Evolutionary conservation across 2,329 filamentous ascomycete genomes (phyloP), one percentile per base, ranked within the genome.

Genomic region (Diaporthe sp.): DNA sequence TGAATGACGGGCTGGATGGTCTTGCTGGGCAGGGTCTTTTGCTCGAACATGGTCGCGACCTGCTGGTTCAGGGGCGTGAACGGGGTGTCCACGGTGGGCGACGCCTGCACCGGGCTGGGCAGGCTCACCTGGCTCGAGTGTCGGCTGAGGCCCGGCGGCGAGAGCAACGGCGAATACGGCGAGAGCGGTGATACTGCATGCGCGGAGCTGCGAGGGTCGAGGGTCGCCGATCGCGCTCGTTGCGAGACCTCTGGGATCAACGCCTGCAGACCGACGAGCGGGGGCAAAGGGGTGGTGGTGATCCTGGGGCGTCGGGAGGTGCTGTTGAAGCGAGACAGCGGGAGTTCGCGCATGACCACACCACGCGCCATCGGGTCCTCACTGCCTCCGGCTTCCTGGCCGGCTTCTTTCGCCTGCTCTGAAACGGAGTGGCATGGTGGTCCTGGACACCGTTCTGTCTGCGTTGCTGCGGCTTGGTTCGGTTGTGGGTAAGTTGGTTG

Each of bases 21-120:
- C 73, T 69, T 72, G 68, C 68, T 73, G 22, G 75, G 58, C 8
- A 73, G 39, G 15, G 55, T 58, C 28, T 46, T 68, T 6, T 73
- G 75, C 17, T 57, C 49, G 61, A 76, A 70, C 68, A 75, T 74
- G 28, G 34, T 68, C 5, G 49, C 57, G 6, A 75, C 53, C 1
- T 73, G 73, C 28, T 58, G 61, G 34, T 76, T 71, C 1, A 75
- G 61, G 1, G 75, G 73, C 49, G 75, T 76, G 49, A 55, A 72
- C 12, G 73, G 72, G 2, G 75, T 76, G 49, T 76, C 73, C 4
- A 31, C 51, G 19, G 73, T 70, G 1, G 71, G 71, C 46, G 71
- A 73, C 2, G n/a, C 46, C 44, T 65, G 71, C 10, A 17, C 13
- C 37, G 71, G 71, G 46, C 71, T 73, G 19, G 59, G 71, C 37